Evolutionary conservation across 371 early-diverging fungal genomes (phyloP), one percentile per base, ranked within the genome.

Genomic region (Lichtheimia corymbifera): DNA sequence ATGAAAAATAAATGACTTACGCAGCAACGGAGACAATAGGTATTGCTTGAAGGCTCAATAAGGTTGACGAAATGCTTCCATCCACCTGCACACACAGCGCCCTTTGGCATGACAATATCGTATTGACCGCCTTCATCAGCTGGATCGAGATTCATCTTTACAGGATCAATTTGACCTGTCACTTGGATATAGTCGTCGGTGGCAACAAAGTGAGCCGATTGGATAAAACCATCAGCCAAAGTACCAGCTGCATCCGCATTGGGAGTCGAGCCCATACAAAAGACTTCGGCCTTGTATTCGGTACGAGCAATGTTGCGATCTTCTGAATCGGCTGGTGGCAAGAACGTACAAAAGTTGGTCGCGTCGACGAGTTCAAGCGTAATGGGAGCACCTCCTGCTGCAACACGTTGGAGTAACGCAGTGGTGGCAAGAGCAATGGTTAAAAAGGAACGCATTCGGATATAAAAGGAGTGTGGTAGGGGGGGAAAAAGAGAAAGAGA

Each of bases 21-120:
- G 70, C 85, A 85, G 68, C 83, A 83, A 51, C 84, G 76, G 53
- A 84, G 72, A 60, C 84, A 84, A 49, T 71, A 84, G 13, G 71
- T 75, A 14, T 68, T 66, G 4, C 59, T 63, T 22, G 74, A 49
- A 25, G 84, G 84, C 59, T 84, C 84, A 25, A 80, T 71, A 43
- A 84, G 61, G 50, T 84, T 79, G 47, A 85, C 82, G 59, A 71
- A 85, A 42, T 64, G 71, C 12, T 62, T 53, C 64, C 78, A 84
- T 3, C 81, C 84, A 35, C 35, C 35, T 14, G 70, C 73, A 64
- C 78, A 82, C 5, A 61, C 61, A 20, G 84, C 71, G 2, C 80
- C 79, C 13, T 62, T 61, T 11, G 84, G 84, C 12, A 82, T 79
- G 7, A 56, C 66, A 30, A 76, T 61, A 64, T 84, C 84, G 35